Conservation (phyloP, 1,284 basidiomycete genomes). For the Coniophora puteana region DNA sequence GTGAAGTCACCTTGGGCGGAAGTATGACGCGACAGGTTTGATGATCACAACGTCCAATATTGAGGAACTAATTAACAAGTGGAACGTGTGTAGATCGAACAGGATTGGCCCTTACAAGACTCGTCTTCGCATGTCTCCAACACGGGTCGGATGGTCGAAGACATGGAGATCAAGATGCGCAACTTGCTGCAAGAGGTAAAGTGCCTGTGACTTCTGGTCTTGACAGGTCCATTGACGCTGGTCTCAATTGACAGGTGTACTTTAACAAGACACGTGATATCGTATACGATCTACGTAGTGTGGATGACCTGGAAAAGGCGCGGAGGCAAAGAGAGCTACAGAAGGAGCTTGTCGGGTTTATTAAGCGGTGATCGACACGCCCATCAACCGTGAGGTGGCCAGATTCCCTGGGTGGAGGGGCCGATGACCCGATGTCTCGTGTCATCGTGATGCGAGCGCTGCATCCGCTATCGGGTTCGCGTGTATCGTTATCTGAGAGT, state of each 20-base stretch:
- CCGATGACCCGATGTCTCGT: neutral
- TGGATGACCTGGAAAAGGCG: slow-evolving; percentile 83
- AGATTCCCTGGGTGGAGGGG: slow-evolving; percentile 3
- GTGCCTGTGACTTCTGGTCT: slow-evolving; percentile 16
- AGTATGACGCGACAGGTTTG: slow-evolving; percentile 94
- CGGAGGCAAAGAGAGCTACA: slow-evolving; percentile 83
- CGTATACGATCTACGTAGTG: slow-evolving; percentile 85
- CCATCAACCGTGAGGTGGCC: slow-evolving; percentile 12
- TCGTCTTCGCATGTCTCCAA: slow-evolving; percentile 86
- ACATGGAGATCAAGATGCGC: slow-evolving; percentile 99
- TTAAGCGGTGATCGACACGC: slow-evolving; percentile 57
- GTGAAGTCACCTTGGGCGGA: slow-evolving; percentile 85
- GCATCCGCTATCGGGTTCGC: slow-evolving; percentile 91
- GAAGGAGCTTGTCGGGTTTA: slow-evolving; percentile 91
- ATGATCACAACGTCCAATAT: slow-evolving; percentile 8
- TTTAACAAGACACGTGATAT: slow-evolving; percentile 98
- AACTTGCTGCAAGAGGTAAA: slow-evolving; percentile 89
- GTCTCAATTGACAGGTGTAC: slow-evolving; percentile 66
- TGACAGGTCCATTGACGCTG: slow-evolving; percentile 5
- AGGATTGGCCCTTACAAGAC: slow-evolving; percentile 80
- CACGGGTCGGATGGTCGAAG: slow-evolving; percentile 93
- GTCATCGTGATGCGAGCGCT: slow-evolving; percentile 34
- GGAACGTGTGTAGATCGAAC: slow-evolving; percentile 61
- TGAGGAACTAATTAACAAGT: slow-evolving; percentile 10
- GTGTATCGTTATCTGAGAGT: slow-evolving; percentile 81